Conservation (phyloP, 1,139 yeast genomes). For the Scheffersomyces illinoinensis region DNA sequence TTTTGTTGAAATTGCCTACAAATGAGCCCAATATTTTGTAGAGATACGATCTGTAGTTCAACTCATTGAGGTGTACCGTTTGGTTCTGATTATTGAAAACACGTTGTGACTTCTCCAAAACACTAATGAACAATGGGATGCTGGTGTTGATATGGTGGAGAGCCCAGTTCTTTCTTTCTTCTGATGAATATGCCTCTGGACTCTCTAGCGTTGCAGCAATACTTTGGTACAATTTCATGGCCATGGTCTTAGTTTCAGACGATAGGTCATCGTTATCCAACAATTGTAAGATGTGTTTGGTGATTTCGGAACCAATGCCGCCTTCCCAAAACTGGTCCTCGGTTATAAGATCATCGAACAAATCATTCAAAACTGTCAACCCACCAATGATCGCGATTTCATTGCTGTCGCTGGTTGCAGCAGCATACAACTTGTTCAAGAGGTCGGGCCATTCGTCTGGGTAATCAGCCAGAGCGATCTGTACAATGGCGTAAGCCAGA, state of each 20-base stretch:
- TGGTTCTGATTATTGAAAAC: not conserved
- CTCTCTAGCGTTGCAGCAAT: slow-evolving; percentile 55
- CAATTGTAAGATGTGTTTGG: slow-evolving; percentile 47
- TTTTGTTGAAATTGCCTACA: slow-evolving; percentile 36
- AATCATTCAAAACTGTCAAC: slow-evolving; percentile 67
- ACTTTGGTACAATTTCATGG: slow-evolving; percentile 53
- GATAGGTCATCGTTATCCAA: slow-evolving; percentile 29
- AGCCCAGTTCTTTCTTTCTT: slow-evolving; percentile 32
- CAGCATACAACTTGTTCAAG: slow-evolving; percentile 47
- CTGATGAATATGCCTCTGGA: slow-evolving; percentile 47
- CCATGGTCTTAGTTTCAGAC: slow-evolving; percentile 46
- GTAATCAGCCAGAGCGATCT: slow-evolving; percentile 84
- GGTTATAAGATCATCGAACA: slow-evolving; percentile 81
- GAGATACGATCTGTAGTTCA: slow-evolving; percentile 25
- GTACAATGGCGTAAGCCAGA: slow-evolving; percentile 75
- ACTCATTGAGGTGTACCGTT: slow-evolving; percentile 12
- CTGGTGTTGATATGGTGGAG: slow-evolving; percentile 25
- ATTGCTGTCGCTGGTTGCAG: slow-evolving; percentile 32
- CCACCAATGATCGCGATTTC: slow-evolving; percentile 58
- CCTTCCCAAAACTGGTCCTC: slow-evolving; percentile 85
- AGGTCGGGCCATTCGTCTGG: slow-evolving; percentile 96
- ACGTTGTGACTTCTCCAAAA: slow-evolving; percentile 4
- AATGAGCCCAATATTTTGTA: slow-evolving; percentile 30
- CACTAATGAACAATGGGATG: slow-evolving; percentile 17
- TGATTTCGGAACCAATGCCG: slow-evolving; percentile 58